These are phyloP conservation scores for Alternaria burnsii DNA, from an alignment of 2,329 filamentous ascomycete species.

Conservation along the genomic window DNA sequence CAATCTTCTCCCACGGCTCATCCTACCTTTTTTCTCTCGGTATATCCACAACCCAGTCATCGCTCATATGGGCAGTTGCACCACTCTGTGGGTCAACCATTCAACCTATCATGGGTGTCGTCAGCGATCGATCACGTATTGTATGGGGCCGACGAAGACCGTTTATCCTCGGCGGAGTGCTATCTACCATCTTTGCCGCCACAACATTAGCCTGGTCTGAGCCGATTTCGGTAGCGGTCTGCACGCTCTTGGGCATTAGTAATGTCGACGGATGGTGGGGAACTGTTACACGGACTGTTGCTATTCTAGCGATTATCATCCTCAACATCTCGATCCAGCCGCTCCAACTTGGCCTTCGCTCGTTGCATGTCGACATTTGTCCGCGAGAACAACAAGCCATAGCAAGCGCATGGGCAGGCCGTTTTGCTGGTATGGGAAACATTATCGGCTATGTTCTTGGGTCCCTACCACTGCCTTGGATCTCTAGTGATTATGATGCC, in stretches of 20 bases:
- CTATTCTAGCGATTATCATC: conserved; percentile 9
- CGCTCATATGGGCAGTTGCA: neutral
- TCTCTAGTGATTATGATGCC: conserved; percentile 29
- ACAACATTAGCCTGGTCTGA: neutral
- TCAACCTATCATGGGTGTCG: neutral
- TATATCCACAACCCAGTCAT: neutral
- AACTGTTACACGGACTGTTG: neutral
- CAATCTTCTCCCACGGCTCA: neutral
- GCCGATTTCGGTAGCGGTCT: neutral
- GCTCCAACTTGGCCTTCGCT: conserved; percentile 43
- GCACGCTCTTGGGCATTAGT: neutral
- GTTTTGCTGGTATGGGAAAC: conserved; percentile 40
- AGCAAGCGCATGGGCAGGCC: conserved; percentile 42
- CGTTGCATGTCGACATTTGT: conserved; percentile 46
- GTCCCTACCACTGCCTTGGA: conserved; percentile 27
- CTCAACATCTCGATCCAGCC: conserved; percentile 27
- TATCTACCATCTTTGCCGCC: neutral
- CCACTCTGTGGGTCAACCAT: neutral
- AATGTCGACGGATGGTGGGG: neutral
- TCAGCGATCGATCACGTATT: neutral
- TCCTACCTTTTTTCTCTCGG: neutral
- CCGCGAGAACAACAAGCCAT: conserved; percentile 39
- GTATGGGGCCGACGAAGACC: neutral
- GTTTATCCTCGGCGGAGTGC: neutral
- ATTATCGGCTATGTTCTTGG: conserved; percentile 40